These are phyloP conservation scores for Wallacemonas sp. DNA, from an alignment of 208 protist genomes.

Conservation along the genomic window DNA sequence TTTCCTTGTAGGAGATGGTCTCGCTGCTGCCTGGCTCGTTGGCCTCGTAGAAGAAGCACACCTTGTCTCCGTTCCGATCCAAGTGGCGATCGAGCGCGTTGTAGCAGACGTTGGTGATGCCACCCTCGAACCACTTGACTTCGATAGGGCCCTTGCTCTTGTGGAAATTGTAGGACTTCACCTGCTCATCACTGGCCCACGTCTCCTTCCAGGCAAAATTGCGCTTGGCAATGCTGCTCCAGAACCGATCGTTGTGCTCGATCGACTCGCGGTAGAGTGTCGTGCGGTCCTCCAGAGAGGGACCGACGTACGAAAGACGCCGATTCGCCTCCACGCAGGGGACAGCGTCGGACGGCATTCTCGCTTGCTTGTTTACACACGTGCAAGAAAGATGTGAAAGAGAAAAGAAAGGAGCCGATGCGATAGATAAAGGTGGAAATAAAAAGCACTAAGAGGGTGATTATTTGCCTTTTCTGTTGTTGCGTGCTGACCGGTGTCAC, in stretches of 20 bases:
- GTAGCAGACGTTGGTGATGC: slow-evolving; percentile 88
- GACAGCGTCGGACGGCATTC: slow-evolving; percentile 6
- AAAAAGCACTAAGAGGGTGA: too few relatives aligned
- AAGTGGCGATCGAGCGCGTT: slow-evolving; percentile 90
- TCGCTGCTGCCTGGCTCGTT: slow-evolving; percentile 62
- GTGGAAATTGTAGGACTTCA: slow-evolving; percentile 53
- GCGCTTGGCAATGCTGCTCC: slow-evolving; percentile 51
- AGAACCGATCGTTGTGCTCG: slow-evolving; percentile 60
- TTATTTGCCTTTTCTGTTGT: too few relatives aligned
- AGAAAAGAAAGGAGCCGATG: too few relatives aligned
- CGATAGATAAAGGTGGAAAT: too few relatives aligned
- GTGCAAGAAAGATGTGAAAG: too few relatives aligned
- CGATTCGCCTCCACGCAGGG: slow-evolving; percentile 25
- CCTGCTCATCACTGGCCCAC: slow-evolving; percentile 47
- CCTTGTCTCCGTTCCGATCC: slow-evolving; percentile 53
- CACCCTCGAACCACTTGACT: slow-evolving; percentile 83
- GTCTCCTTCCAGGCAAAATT: slow-evolving; percentile 72
- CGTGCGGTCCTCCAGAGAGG: slow-evolving; percentile 38
- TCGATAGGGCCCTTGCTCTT: slow-evolving; percentile 37
- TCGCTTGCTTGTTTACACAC: too few relatives aligned
- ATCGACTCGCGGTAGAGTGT: slow-evolving; percentile 71
- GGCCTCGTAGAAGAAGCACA: slow-evolving; percentile 90
- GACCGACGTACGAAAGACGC: slow-evolving; percentile 41
- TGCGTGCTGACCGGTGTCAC: too few relatives aligned
- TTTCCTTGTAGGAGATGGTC: slow-evolving; percentile 85